Evolutionary conservation across 2,329 filamentous ascomycete species (phyloP), one percentile per base, ranked within the genome.

Genomic region (Epichloe sylvatica): DNA sequence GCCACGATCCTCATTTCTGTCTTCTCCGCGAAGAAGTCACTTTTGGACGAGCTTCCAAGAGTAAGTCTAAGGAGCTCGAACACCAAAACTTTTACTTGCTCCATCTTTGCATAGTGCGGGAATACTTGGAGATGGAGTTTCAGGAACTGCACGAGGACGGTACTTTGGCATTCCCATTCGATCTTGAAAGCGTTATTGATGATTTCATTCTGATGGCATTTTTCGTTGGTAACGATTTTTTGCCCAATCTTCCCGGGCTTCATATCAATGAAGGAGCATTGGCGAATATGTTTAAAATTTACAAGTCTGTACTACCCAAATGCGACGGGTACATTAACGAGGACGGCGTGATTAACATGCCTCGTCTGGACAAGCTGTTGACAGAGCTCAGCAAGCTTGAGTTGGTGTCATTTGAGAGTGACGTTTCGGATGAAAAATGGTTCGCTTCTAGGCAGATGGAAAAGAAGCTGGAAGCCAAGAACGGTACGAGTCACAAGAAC

Each of bases 171-270:
- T 90, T 96, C 59, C 73, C 80, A 45, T 98, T 94, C 63, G 86
- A 98, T 62, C 84, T 98, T 76, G 92, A 98, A 72, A 81, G 85
- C 55, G 81, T 98, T 62, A 97, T 98, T 70, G 92, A 98, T 65
- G 92, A 98, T 73, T 98, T 98, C 67, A 97, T 98, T 64, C 78
- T 98, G 53, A 96, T 98, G 89, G 91, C 90, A 45, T 98, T 98
- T 72, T 98, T 98, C 67, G 88, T 98, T 60, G 92, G 92, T 64
- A 98, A 98, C 68, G 92, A 98, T 77, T 98, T 98, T 71, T 77
- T 98, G 66, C 92, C 92, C 3, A 96, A 98, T 68, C 75, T 98
- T 51, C 94, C 94, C 5, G 87, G 94, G 62, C 70, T 98, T 56
- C 92, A 98, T 68, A 98, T 98, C 68, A 98, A 98, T 67, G 94